These are phyloP conservation scores for Colletotrichum agaves DNA, from an alignment of 2,329 filamentous ascomycete genomes.

Conservation along the genomic window DNA sequence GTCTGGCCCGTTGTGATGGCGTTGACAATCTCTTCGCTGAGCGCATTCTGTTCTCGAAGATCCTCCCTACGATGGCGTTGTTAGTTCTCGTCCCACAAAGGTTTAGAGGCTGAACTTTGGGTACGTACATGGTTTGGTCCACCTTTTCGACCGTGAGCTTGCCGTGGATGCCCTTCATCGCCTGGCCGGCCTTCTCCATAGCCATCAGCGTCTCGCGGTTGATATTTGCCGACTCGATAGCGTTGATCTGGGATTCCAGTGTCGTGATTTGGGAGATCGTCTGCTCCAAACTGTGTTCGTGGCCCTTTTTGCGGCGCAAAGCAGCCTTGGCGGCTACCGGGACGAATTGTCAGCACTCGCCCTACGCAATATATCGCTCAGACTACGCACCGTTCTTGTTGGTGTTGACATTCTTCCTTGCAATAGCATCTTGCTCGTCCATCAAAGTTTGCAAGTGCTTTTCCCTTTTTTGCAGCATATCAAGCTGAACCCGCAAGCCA, in stretches of 20 bases:
- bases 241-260: conserved; percentile 93
- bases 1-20: conserved; percentile 80
- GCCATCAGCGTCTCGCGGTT: conserved; percentile 95
- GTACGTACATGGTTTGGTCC: conserved; percentile 88
- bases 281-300: conserved; percentile 91
- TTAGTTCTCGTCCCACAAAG: conserved; percentile 11
- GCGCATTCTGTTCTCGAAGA: conserved; percentile 89
- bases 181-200: conserved; percentile 89
- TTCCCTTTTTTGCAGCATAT: conserved; percentile 98
- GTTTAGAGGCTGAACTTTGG: neutral
- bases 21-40: conserved; percentile 91
- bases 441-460: conserved; percentile 91
- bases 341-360: conserved; percentile 11
- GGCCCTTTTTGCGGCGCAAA: conserved; percentile 91
- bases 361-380: conserved; percentile 4
- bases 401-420: conserved; percentile 85
- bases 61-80: conserved; percentile 72
- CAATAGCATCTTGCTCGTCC: conserved; percentile 88
- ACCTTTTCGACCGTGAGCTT: conserved; percentile 94
- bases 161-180: conserved; percentile 94
- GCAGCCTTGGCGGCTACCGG: conserved; percentile 85
- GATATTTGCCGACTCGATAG: conserved; percentile 98
- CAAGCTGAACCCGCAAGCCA: conserved; percentile 84
- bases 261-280: conserved; percentile 90
- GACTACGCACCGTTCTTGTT: conserved; percentile 86